phyloP scores from a whole-genome alignment of 208 protist species.

The Phytomonas francai region DNA sequence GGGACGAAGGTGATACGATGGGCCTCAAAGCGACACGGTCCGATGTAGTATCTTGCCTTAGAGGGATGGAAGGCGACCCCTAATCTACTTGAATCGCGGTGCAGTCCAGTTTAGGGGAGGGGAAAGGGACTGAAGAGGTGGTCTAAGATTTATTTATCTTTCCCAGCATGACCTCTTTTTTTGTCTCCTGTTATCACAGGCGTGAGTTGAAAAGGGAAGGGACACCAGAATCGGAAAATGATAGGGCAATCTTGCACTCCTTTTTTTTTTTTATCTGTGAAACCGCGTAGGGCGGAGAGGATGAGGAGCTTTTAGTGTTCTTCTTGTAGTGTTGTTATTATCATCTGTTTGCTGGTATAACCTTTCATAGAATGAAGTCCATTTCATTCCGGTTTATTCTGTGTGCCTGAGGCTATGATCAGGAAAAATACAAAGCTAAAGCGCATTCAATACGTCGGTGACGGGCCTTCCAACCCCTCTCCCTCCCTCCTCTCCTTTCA shows the following conservation, averaged over 20 bases:
- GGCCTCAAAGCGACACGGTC: slow-evolving; percentile 85
- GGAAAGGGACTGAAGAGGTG: not conserved
- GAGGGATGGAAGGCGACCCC: too few relatives aligned
- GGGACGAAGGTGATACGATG: slow-evolving; percentile 82
- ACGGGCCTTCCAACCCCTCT: not conserved
- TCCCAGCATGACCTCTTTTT: too few relatives aligned
- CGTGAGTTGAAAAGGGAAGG: too few relatives aligned
- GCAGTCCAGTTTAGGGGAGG: not conserved
- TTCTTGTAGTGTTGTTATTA: not conserved
- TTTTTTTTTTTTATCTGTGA: not conserved
- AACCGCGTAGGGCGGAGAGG: not conserved
- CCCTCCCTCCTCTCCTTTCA: too few relatives aligned
- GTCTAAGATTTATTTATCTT: not conserved
- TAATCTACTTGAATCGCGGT: too few relatives aligned
- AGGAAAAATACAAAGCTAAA: not conserved
- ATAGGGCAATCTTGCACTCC: not conserved
- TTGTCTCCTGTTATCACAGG: too few relatives aligned
- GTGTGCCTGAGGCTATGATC: not conserved
- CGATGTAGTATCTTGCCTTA: slow-evolving; percentile 31
- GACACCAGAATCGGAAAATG: not conserved
- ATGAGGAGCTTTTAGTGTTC: not conserved
- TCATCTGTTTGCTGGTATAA: not conserved
- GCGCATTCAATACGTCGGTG: not conserved
- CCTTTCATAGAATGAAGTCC: not conserved
- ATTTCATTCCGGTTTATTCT: not conserved